Base-by-base conservation (phyloP, 169 alveolate genomes). In the Eimeria falciformis region DNA sequence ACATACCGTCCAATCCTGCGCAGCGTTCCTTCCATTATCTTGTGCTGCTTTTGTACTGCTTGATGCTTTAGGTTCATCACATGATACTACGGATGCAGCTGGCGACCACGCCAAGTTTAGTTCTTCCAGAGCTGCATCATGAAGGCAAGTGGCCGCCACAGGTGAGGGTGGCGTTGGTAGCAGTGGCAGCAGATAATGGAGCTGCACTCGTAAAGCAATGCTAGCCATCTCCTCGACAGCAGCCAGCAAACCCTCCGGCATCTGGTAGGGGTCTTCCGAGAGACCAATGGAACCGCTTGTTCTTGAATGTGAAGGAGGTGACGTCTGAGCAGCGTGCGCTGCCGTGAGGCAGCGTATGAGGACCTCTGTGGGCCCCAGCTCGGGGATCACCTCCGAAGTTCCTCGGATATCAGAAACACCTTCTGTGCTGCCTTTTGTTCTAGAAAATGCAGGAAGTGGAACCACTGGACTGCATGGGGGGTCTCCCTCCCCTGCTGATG, bases 101-200 rank as follows among this genome's bases (percentile, higher is more conserved):
- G 43, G 12, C 4, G 25, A 33, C 23, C 17, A 27, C 14, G 53
- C 3, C 14, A 37, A 7, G 62, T 14, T 62, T 3, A 79, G 89
- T 33, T 79, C 89, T n/a, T 79, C 14, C 75, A 43, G 58, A 1
- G 56, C 43, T 33, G 47, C 89, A 53, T 79, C 89, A 25, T 55
- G 73, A 7, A 79, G 53, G 6, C 53, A 29, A 27, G 18, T 37
- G 0, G 89, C 89, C 7, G 89, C 89, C 55, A 5, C 25, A 1
- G 89, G 73, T 53, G 25, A 55, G 11, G 89, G 89, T 11, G 89
- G 89, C 43, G 73, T 55, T 12, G 89, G 89, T 46, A 79, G 73
- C 89, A 79, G 75, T 29, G 89, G 89, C 71, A 79, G 37, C 29
- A 79, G 17, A 47, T 43, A 69, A n/a, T 79, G 58, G 56, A 3